Evolutionary conservation across 306 rosid genomes (phyloP), one percentile per base, ranked within the genome.

Genomic region (Cyamopsis tetragonoloba): DNA sequence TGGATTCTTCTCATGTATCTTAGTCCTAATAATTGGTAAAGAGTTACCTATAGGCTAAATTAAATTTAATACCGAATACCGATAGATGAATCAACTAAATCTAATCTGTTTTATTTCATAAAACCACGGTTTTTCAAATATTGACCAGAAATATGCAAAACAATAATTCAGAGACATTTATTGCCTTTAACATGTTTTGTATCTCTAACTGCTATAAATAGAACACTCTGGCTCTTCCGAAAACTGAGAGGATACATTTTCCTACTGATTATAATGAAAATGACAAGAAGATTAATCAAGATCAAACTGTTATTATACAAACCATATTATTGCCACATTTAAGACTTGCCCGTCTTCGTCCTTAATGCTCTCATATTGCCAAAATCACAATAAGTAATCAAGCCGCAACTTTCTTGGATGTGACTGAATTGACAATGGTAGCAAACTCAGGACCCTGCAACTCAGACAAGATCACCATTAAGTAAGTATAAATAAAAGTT

Each of bases 361-460:
- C 37, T 66, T 67, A 54, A 72, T 53, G 66, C 65, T 57, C 78
- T 69, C 79, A 48, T 46, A 77, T 64, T 31, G 79, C 68, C 53
- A 46, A 82, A 43, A 60, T 72, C 63, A 59, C 48, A 18, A 6
- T 43, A 10, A 74, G 65, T 58, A 55, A 80, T 80, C 87, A 93
- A 73, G 96, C 98, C 35, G 87, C 86, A 42, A 93, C 96, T 84
- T 88, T 93, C 90, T 93, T 93, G 70, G 97, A 82, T 17, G 97
- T 88, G 48, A 81, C 97, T 37, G 98, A 86, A 72, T 93, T 93
- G 50, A 88, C 80, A 1, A 93, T 93, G 37, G 84, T 80, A 27
- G 97, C 96, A 27, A 95, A 95, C 72, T 95, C 99, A 27, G 96
- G 97, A 50, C 99, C 99, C 99, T 95, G 77, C 32, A 61, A 1